These are phyloP conservation scores for Arabidopsis arenosa DNA, from an alignment of 345 rosid genomes.

Conservation along the genomic window DNA sequence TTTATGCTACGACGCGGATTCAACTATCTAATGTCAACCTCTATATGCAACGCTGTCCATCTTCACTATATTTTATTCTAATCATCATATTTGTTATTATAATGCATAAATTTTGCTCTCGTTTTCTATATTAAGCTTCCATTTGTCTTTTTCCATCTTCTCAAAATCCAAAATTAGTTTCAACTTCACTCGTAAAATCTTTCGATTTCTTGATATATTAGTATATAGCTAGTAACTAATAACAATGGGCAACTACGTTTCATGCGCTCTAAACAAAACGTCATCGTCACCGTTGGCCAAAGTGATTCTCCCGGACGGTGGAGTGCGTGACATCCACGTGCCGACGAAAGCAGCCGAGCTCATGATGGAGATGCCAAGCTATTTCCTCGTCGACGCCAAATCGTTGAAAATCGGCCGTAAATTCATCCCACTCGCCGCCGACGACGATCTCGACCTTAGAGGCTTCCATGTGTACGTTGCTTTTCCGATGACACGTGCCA, in stretches of 20 bases:
- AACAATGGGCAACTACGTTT: slow-evolving; percentile 78
- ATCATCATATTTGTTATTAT: neutral
- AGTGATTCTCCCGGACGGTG: slow-evolving; percentile 73
- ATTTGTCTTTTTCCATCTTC: slow-evolving; percentile 27
- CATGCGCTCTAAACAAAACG: slow-evolving; percentile 56
- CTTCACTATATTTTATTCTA: slow-evolving; percentile 26
- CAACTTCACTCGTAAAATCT: neutral
- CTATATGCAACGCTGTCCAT: slow-evolving; percentile 28
- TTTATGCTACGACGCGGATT: slow-evolving; percentile 22
- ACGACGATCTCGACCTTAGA: slow-evolving; percentile 63
- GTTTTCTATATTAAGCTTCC: slow-evolving; percentile 6
- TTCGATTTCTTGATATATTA: neutral
- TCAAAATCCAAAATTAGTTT: neutral
- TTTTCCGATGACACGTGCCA: slow-evolving; percentile 71
- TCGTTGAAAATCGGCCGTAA: slow-evolving; percentile 63
- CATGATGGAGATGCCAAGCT: slow-evolving; percentile 81
- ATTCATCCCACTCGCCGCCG: slow-evolving; percentile 73
- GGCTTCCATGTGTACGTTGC: slow-evolving; percentile 60
- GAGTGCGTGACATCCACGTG: slow-evolving; percentile 52
- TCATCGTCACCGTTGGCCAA: slow-evolving; percentile 44
- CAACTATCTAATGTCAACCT: slow-evolving; percentile 37
- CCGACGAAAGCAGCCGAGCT: slow-evolving; percentile 81
- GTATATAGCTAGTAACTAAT: neutral
- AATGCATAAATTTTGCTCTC: neutral
- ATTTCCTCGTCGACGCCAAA: slow-evolving; percentile 65